A percentile compares a stretch with the other conserved stretches of the same genome.
Conservation (phyloP, 305 asterid species). For the Fraxinus paxiana region DNA sequence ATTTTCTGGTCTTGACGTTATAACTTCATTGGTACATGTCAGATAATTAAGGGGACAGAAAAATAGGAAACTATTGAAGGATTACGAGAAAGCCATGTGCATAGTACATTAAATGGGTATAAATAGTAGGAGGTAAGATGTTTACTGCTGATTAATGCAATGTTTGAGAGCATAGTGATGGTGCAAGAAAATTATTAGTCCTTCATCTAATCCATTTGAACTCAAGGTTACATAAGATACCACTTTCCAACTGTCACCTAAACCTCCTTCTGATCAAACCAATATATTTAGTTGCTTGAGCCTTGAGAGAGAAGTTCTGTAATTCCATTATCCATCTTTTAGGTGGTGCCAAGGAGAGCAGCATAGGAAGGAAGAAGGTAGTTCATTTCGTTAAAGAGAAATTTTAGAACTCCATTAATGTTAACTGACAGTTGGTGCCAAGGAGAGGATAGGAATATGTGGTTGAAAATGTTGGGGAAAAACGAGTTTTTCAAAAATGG, state of each 20-base stretch:
- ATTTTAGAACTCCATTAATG: background rate
- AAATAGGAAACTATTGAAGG: background rate
- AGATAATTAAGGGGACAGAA: background rate
- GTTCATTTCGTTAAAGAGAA: background rate
- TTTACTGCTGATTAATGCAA: background rate
- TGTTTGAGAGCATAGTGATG: background rate
- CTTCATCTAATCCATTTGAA: background rate
- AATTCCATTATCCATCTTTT: background rate
- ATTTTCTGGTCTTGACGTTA: background rate
- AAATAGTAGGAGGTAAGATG: background rate
- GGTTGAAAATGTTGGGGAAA: background rate
- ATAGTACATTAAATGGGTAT: background rate
- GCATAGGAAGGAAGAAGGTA: background rate
- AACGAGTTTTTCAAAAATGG: background rate
- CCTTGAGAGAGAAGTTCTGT: background rate
- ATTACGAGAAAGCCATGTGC: background rate
- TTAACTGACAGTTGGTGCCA: background rate
- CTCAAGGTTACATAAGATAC: background rate
- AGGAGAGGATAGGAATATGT: too few relatives aligned
- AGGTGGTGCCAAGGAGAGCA: background rate
- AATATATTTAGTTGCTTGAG: background rate
- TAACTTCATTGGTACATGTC: background rate
- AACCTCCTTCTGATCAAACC: background rate
- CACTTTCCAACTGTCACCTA: background rate
- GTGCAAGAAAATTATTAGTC: background rate